phyloP scores from a whole-genome alignment of 148 eudicot species.

The Rhododendron molle region DNA sequence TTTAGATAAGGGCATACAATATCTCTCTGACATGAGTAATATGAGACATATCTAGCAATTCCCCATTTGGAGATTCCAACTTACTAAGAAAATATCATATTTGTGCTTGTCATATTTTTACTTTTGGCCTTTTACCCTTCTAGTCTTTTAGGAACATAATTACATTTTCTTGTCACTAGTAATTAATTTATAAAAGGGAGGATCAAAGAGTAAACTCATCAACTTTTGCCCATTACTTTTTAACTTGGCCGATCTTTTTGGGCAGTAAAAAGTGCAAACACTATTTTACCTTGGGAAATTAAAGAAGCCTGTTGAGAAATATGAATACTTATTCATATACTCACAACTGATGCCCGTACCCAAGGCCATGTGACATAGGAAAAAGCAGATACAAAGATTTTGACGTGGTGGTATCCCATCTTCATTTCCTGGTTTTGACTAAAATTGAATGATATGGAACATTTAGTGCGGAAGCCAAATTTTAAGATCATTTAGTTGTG shows the following conservation, averaged over 20 bases:
- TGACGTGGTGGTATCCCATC: background rate
- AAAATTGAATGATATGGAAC: background rate
- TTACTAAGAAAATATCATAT: no score
- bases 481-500: background rate
- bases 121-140: no score
- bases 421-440: background rate
- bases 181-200: background rate
- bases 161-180: background rate
- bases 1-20: background rate
- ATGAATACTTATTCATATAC: background rate
- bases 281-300: background rate
- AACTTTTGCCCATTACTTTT: background rate
- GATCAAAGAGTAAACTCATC: background rate
- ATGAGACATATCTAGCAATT: background rate
- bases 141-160: no score
- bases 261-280: background rate
- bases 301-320: background rate
- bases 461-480: background rate
- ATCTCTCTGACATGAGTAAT: background rate
- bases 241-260: background rate
- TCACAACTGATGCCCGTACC: background rate
- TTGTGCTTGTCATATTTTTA: no score
- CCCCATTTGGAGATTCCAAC: background rate
- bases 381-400: background rate
- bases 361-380: background rate